Evolutionary conservation across 768 basidiomycete genomes (phyloP).

Genomic region (Dioszegia aurantiaca): DNA sequence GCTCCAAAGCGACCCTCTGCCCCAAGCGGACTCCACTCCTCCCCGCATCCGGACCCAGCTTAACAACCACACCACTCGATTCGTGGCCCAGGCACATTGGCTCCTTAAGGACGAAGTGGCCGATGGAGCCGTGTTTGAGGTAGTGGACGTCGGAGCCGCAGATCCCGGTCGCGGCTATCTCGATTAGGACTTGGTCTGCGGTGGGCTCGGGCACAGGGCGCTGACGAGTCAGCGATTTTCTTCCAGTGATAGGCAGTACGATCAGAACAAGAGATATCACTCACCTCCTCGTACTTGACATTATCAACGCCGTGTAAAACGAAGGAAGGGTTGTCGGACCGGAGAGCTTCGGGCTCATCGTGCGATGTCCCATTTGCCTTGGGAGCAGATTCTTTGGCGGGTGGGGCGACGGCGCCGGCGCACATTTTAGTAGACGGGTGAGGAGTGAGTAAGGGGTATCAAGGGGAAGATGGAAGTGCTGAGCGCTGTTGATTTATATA

Average conservation of each 20-base stretch:
- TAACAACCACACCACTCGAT: constrained; percentile 72
- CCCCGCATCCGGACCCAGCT: constrained; percentile 37
- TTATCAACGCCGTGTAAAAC: constrained; percentile 49
- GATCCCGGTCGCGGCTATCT: constrained; percentile 76
- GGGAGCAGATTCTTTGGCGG: neutral
- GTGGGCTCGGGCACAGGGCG: constrained; percentile 46
- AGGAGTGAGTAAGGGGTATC: too few relatives aligned
- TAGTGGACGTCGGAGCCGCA: constrained; percentile 38
- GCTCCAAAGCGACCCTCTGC: constrained; percentile 87
- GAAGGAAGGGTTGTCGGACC: constrained; percentile 45
- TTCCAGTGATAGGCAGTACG: neutral
- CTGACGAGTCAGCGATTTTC: constrained; percentile 18
- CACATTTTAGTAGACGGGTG: too few relatives aligned
- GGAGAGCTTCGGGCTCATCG: neutral
- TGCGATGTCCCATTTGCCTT: neutral
- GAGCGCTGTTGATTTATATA: too few relatives aligned
- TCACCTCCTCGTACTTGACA: constrained; percentile 46
- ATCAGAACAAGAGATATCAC: neutral
- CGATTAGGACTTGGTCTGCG: constrained; percentile 73
- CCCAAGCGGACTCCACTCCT: constrained; percentile 64
- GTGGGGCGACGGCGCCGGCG: neutral
- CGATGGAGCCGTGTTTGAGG: constrained; percentile 24
- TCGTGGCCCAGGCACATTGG: constrained; percentile 87
- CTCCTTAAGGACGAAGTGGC: constrained; percentile 23
- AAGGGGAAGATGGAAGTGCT: too few relatives aligned